phyloP scores from a whole-genome alignment of 148 eudicot genomes.

The Gaultheria prostrata region DNA sequence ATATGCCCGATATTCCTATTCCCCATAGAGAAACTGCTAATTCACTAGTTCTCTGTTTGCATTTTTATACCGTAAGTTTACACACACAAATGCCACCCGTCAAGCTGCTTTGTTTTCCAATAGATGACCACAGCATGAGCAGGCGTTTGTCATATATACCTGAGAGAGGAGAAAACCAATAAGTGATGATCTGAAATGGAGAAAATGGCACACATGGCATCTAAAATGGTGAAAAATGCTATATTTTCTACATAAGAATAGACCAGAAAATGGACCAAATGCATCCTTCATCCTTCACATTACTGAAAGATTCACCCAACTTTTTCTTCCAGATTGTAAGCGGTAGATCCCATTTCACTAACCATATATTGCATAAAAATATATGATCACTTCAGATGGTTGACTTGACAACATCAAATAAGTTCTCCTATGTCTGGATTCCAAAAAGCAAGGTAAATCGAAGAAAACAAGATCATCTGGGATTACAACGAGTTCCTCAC shows the following conservation, averaged over 20 bases:
- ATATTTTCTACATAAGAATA: neutral
- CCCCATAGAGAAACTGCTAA: neutral
- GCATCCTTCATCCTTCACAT: slow-evolving; percentile 4
- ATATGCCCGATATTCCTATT: neutral
- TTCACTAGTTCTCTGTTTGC: neutral
- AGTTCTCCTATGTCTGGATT: neutral
- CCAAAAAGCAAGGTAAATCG: neutral
- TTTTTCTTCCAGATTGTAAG: neutral
- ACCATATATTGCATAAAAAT: neutral
- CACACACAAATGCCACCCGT: slow-evolving; percentile 41
- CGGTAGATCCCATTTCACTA: neutral
- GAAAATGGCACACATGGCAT: neutral
- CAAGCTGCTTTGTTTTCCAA: slow-evolving; percentile 33
- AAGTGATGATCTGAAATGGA: neutral
- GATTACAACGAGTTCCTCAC: neutral
- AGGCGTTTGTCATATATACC: slow-evolving; percentile 38
- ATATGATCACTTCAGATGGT: too few species aligned
- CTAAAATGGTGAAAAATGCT: neutral
- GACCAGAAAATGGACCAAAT: neutral
- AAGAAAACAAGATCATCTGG: neutral
- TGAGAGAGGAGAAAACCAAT: neutral
- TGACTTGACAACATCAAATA: neutral
- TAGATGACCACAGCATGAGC: slow-evolving; percentile 36
- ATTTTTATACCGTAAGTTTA: slow-evolving; percentile 32
- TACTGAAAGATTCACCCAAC: neutral